Conservation (phyloP, 169 alveolate species). For the Perkinsus marinus region DNA sequence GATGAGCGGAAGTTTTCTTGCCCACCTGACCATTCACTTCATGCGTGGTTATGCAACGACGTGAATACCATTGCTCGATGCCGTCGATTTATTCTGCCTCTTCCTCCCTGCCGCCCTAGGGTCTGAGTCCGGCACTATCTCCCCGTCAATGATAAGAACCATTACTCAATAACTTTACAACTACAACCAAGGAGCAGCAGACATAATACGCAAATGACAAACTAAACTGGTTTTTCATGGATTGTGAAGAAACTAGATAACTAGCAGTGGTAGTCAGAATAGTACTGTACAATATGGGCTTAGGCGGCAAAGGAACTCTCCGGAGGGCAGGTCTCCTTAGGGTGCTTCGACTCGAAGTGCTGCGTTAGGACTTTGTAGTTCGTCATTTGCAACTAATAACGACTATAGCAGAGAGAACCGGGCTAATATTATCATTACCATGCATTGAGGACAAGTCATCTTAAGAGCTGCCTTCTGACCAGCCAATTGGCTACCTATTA, state of each 20-base stretch:
- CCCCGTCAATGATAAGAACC: neutral
- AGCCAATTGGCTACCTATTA: neutral
- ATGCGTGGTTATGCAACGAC: too few species aligned
- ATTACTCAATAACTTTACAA: neutral
- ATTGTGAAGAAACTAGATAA: neutral
- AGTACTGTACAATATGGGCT: neutral
- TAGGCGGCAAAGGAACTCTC: neutral
- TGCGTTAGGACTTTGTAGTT: neutral
- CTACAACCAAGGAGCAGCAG: neutral
- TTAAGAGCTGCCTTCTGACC: slow-evolving; percentile 3
- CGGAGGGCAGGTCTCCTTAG: slow-evolving; percentile 2
- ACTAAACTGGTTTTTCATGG: neutral
- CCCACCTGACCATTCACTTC: neutral
- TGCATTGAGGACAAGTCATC: neutral
- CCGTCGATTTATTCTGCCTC: neutral
- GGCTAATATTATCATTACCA: neutral
- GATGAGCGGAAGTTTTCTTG: neutral
- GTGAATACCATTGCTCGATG: neutral
- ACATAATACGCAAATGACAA: too few species aligned
- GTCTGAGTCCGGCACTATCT: neutral
- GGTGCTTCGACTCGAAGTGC: slow-evolving; percentile 5
- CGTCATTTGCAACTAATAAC: neutral
- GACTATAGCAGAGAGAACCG: neutral
- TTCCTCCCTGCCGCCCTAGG: neutral
- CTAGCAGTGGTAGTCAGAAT: neutral